Conservation (phyloP, 164 flowering plant species). For the Tetracentron sinense region DNA sequence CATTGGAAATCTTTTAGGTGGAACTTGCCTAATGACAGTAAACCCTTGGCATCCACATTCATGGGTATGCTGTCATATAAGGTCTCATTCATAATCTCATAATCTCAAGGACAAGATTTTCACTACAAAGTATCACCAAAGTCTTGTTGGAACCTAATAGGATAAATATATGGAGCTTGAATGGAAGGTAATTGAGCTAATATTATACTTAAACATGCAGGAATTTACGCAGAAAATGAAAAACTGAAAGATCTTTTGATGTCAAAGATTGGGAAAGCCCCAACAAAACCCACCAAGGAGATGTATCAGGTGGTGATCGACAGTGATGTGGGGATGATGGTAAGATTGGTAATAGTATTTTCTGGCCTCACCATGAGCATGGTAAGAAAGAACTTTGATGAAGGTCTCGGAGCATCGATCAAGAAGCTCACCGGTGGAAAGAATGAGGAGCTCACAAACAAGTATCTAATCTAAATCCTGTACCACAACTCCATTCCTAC, state of each 20-base stretch:
- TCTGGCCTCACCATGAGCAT: conserved; percentile 48
- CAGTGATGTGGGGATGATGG: conserved; percentile 46
- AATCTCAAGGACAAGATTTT: too few relatives aligned
- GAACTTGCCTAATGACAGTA: too few relatives aligned
- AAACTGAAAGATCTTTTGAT: conserved; percentile 41
- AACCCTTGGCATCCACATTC: too few relatives aligned
- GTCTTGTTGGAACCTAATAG: too few relatives aligned
- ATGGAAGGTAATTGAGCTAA: not conserved
- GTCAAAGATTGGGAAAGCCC: conserved; percentile 44
- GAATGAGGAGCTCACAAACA: conserved; percentile 46
- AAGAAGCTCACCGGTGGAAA: conserved; percentile 51
- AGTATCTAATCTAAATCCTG: conserved; percentile 19
- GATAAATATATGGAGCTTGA: too few relatives aligned
- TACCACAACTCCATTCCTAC: not conserved
- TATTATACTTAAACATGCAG: conserved; percentile 24
- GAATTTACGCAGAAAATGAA: conserved; percentile 51
- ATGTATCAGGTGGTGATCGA: conserved; percentile 56
- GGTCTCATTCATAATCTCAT: too few relatives aligned
- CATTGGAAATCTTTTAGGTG: too few relatives aligned
- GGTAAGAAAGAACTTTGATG: conserved; percentile 54
- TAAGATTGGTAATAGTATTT: conserved; percentile 47
- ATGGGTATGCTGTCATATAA: too few relatives aligned
- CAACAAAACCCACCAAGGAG: conserved; percentile 48
- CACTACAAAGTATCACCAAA: too few relatives aligned
- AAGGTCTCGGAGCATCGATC: conserved; percentile 49